Conservation (phyloP, 139 green algal genomes). For the Micractinium sp. region DNA sequence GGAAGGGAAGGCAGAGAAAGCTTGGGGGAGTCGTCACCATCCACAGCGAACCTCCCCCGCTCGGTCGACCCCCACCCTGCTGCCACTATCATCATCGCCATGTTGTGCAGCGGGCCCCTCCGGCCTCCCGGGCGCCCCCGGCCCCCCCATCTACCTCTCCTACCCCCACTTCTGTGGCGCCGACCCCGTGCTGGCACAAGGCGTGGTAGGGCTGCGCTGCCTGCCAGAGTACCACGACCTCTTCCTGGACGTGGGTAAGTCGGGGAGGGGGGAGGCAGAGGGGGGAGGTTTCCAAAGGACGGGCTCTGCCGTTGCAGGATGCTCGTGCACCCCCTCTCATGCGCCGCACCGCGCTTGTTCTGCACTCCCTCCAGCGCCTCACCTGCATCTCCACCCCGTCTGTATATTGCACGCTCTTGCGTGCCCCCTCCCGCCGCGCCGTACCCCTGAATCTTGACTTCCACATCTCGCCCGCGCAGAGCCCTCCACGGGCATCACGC, state of each 20-base stretch:
- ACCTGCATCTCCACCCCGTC: background rate
- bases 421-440: background rate
- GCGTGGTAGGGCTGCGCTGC: slow-evolving; percentile 48
- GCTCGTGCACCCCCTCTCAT: background rate
- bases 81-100: too few relatives aligned
- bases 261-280: background rate
- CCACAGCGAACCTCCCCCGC: background rate
- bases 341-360: background rate
- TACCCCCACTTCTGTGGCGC: slow-evolving; percentile 52
- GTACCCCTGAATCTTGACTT: background rate
- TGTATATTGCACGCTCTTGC: background rate
- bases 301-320: background rate
- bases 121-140: slow-evolving; percentile 9
- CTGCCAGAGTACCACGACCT: slow-evolving; percentile 26
- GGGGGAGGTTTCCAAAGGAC: background rate
- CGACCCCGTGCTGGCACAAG: slow-evolving; percentile 31
- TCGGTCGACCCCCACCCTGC: background rate
- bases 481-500: slow-evolving; percentile 56
- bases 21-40: background rate
- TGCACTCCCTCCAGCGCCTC: background rate
- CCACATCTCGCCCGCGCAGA: background rate
- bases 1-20: too few relatives aligned
- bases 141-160: slow-evolving; percentile 53
- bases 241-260: slow-evolving; percentile 47
- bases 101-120: slow-evolving; percentile 21